Percentiles rank a stretch among this genome's conserved stretches.
phyloP scores from a whole-genome alignment of 306 rosid species.

The Abrus precatorius region DNA sequence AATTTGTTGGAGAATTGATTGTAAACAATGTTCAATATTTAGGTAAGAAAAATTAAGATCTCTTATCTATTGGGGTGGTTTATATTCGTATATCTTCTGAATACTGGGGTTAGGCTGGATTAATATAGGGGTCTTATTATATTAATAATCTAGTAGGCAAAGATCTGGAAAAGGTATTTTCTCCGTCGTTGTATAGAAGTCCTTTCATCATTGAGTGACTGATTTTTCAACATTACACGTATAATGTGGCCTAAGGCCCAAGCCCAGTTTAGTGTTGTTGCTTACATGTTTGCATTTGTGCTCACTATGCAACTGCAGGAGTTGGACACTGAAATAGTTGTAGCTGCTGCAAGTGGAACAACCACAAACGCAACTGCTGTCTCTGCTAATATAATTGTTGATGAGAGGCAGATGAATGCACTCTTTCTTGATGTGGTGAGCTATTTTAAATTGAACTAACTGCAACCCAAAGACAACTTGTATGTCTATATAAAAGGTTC shows the following conservation, averaged over 20 bases:
- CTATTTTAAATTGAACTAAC: slow-evolving; percentile 22
- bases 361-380: slow-evolving; percentile 69
- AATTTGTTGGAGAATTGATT: slow-evolving; percentile 18
- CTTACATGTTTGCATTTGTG: slow-evolving; percentile 28
- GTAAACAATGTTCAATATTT: slow-evolving; percentile 15
- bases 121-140: background rate
- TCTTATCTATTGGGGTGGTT: slow-evolving; percentile 14
- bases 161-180: slow-evolving; percentile 28
- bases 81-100: slow-evolving; percentile 21
- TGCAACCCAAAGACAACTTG: background rate
- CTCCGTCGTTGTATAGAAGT: background rate
- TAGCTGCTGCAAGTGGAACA: slow-evolving; percentile 77
- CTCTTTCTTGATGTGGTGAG: slow-evolving; percentile 96
- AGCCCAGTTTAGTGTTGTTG: slow-evolving; percentile 32
- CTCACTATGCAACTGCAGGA: slow-evolving; percentile 66
- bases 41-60: background rate
- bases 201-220: slow-evolving; percentile 10
- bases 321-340: slow-evolving; percentile 90
- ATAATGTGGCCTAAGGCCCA: slow-evolving; percentile 19
- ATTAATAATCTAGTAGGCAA: slow-evolving; percentile 8
- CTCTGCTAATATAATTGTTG: slow-evolving; percentile 83
- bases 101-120: slow-evolving; percentile 9
- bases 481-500: slow-evolving; percentile 14
- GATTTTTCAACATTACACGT: slow-evolving; percentile 32
- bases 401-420: slow-evolving; percentile 99